A percentile compares a stretch with the other conserved stretches of the same genome.
Evolutionary conservation across 2,329 filamentous ascomycete species (phyloP).

Genomic region (Paraconiothyrium sp.): DNA sequence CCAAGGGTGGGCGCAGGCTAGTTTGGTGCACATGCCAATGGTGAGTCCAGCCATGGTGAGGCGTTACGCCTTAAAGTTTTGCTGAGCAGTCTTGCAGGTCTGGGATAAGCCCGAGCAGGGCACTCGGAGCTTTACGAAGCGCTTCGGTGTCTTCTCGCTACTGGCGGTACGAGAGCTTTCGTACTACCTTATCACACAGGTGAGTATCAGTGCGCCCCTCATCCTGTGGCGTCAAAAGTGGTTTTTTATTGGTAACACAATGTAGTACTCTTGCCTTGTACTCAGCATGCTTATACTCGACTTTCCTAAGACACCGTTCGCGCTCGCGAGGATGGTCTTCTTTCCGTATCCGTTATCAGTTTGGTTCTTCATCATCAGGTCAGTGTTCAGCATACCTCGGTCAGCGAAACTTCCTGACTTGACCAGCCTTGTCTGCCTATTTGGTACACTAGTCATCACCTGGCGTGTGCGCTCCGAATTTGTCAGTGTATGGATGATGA

Average conservation of each 20-base stretch:
- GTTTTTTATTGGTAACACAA: not conserved
- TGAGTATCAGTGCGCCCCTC: constrained; percentile 1
- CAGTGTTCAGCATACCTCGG: constrained; percentile 16
- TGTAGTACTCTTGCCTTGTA: constrained; percentile 55
- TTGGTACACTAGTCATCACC: constrained; percentile 55
- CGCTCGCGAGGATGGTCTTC: constrained; percentile 51
- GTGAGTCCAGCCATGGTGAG: constrained; percentile 17
- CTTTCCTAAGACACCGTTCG: constrained; percentile 48
- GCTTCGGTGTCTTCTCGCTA: constrained; percentile 54
- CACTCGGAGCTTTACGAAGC: constrained; percentile 40
- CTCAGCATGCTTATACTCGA: constrained; percentile 52
- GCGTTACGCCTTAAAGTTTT: not conserved
- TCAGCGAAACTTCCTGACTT: not conserved
- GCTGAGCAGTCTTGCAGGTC: constrained; percentile 11
- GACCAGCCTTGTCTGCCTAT: constrained; percentile 45
- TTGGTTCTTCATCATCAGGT: constrained; percentile 55
- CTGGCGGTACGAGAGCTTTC: constrained; percentile 55
- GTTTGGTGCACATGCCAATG: constrained; percentile 49
- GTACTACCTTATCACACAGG: constrained; percentile 55
- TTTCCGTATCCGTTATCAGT: constrained; percentile 56
- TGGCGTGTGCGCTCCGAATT: constrained; percentile 54
- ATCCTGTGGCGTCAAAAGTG: not conserved
- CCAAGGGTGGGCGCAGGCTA: constrained; percentile 58
- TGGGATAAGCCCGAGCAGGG: constrained; percentile 47
- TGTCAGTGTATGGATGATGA: constrained; percentile 47